Conservation (phyloP, 331 rosid species). For the Acacia pycnantha region DNA sequence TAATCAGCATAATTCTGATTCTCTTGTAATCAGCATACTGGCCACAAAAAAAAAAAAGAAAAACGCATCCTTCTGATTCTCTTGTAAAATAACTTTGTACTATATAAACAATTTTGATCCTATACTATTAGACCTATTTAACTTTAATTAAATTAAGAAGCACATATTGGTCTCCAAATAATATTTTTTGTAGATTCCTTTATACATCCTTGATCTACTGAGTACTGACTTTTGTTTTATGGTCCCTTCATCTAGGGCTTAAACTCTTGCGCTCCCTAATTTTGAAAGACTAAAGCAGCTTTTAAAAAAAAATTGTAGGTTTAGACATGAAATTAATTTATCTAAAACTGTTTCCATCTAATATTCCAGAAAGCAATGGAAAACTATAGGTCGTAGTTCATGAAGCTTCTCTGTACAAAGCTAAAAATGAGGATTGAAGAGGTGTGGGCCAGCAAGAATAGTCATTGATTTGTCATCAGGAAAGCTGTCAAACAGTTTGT, state of each 20-base stretch:
- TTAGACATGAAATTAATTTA: background rate
- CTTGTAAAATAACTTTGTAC: background rate
- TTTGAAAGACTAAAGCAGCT: background rate
- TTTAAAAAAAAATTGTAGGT: background rate
- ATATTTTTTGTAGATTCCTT: background rate
- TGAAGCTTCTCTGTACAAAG: slow-evolving; percentile 22
- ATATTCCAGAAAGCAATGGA: background rate
- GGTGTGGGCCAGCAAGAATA: slow-evolving; percentile 41
- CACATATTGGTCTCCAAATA: background rate
- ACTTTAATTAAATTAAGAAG: too few relatives aligned
- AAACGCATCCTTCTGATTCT: background rate
- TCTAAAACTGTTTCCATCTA: background rate
- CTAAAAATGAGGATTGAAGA: slow-evolving; percentile 29
- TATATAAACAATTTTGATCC: too few relatives aligned
- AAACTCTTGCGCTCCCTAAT: background rate
- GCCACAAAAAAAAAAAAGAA: too few relatives aligned
- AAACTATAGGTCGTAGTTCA: background rate
- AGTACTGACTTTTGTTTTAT: background rate
- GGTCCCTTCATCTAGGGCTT: too few relatives aligned
- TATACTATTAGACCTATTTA: too few relatives aligned
- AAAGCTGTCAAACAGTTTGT: slow-evolving; percentile 30
- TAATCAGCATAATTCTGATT: background rate
- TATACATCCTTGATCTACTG: background rate
- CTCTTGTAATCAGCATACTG: too few relatives aligned
- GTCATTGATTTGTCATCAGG: slow-evolving; percentile 14